Base-by-base conservation (phyloP, 2,329 filamentous ascomycete species). In the Neophaeococcomyces aloes region DNA sequence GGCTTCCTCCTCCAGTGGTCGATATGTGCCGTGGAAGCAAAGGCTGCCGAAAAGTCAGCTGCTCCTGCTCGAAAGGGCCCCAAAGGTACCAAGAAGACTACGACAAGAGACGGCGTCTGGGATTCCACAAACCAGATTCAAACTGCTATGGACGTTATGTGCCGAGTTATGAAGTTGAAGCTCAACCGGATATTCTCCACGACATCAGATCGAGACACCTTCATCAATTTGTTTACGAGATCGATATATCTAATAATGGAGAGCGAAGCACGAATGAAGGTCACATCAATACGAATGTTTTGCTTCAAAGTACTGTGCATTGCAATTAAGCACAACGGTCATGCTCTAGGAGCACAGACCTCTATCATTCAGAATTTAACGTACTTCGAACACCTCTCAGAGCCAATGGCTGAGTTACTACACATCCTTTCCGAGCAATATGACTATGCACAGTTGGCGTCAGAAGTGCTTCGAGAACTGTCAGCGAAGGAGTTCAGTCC, bases 401-500 rank as follows among this genome's bases (percentile, higher is more conserved):
- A 98, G 59, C 91, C 91, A 1, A 98, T 98, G 91, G 91, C 91
- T 25, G 93, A 98, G 61, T 94, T 98, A 56, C 69, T 98, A 3
- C 86, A 96, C 56, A 98, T 96, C 57, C 71, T 98, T 19, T 82
- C 88, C 1, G 88, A 96, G 61, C 89, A 95, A 67, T 98, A 96
- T 66, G 91, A 98, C 65, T 94, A 96, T 60, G 85, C 88, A 13
- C 91, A 98, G 58, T 73, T 98, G 7, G 83, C 87, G 3, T 91
- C 95, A 60, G 91, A 98, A 60, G 85, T 96, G 23, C 65, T 98
- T 46, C 81, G 86, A 56, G 91, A 98, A 60, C 76, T 98, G 53
- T 94, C 88, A 61, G 94, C 88, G 65, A 98, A 94, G 61, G 89
- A 96, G 59, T 98, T 96, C 68, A 95, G 93, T 64, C 89, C 83